Base-by-base conservation (phyloP, 2,329 filamentous ascomycete species). In the Colletotrichum nymphaeae region DNA sequence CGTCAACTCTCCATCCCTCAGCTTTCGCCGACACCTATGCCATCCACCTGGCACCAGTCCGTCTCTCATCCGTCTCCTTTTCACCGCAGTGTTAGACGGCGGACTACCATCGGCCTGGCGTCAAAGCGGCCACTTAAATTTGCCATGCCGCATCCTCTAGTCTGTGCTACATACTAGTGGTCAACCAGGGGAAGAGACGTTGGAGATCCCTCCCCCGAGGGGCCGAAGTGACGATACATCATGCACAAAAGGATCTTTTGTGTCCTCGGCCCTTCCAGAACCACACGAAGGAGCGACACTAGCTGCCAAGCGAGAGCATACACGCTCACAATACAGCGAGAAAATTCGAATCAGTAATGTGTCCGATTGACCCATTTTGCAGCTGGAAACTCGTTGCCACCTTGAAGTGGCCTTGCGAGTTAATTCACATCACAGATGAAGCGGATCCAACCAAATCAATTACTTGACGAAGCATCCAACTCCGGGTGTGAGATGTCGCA, bases 181-280 rank as follows among this genome's bases (percentile, higher is more conserved):
- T 53, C 46, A 53, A 7, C 28, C 28, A n/a, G 22, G 62, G 37
- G 37, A 7, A 42, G 37, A 42, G 37, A 42, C 37, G 37, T 42
- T 42, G 37, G 37, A 42, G 16, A 42, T 4, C 16, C 35, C 37
- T 11, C 32, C 32, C 32, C 32, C 32, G 32, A 35, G 32, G 32
- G 11, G 16, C 37, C 37, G 37, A 32, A 35, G 49, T 22, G 14
- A 62, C 49, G 37, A 46, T 55, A 19, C 37, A 26, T 52, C 30
- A 64, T 70, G 58, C 64, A 63, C 28, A 42, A 72, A 72, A 72
- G 11, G 70, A 73, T 73, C 70, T 73, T 73, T 70, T 70, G 67
- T 62, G 56, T 70, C 32, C 24, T 55, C 60, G 60, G 66, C 60
- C 67, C 67, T 65, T 70, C 62, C 26, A 73, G 49, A 62, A 70